Percentiles rank a stretch among this genome's conserved stretches.
Evolutionary conservation across 2,329 filamentous ascomycete genomes (phyloP).

Genomic region (Epichloe uncinata): DNA sequence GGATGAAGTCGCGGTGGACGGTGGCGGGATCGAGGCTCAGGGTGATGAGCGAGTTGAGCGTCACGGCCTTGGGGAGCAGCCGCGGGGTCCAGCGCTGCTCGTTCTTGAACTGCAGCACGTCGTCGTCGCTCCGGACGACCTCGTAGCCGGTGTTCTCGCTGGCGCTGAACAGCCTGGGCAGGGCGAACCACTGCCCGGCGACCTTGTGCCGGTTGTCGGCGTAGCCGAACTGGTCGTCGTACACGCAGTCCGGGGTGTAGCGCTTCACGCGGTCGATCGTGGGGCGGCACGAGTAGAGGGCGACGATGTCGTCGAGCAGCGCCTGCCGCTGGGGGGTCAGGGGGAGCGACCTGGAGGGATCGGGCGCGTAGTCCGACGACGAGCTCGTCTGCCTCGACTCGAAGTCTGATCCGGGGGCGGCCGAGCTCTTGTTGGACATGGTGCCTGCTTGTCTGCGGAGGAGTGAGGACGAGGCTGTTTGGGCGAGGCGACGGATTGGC

Average conservation of each 20-base stretch:
- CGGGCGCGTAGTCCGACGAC: conserved; percentile 1
- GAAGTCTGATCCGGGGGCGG: background rate
- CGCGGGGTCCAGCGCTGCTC: conserved; percentile 40
- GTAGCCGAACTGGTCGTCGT: conserved; percentile 47
- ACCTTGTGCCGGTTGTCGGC: conserved; percentile 46
- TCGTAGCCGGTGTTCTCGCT: conserved; percentile 38
- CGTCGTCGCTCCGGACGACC: conserved; percentile 37
- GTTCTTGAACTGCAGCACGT: conserved; percentile 40
- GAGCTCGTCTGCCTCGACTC: background rate
- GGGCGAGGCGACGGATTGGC: background rate
- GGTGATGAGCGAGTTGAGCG: conserved; percentile 39
- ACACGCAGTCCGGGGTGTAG: conserved; percentile 22
- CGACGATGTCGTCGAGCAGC: conserved; percentile 5
- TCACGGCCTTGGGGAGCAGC: conserved; percentile 39
- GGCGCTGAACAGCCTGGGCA: conserved; percentile 40
- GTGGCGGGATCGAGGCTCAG: conserved; percentile 31
- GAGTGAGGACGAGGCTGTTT: background rate
- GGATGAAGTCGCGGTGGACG: conserved; percentile 35
- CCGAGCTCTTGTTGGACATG: background rate
- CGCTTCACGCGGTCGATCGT: conserved; percentile 2
- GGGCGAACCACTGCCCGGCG: conserved; percentile 43
- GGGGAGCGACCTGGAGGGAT: conserved; percentile 2
- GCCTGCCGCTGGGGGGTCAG: conserved; percentile 2
- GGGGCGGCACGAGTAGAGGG: conserved; percentile 4
- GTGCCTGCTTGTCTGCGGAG: background rate